Base-by-base conservation (phyloP, 2,329 filamentous ascomycete species). In the Trichoderma arundinaceum region DNA sequence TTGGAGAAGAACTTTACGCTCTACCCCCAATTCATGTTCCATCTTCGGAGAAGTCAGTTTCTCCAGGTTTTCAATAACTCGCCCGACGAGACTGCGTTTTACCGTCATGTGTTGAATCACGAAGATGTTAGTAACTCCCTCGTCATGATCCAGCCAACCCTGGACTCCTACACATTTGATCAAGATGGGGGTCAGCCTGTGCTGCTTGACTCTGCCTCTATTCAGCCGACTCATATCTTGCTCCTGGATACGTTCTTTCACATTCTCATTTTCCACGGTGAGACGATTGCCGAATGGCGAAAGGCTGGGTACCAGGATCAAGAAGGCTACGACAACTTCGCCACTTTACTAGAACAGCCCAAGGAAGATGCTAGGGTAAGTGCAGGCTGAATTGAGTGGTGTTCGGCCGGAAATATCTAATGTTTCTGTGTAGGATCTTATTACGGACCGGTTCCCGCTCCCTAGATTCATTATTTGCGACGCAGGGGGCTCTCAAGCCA, bases 21-120 rank as follows among this genome's bases (percentile, higher is more conserved):
- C 15, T 99, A 99, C 75, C 95, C 95, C 32, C 95, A 99, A 77
- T 99, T 99, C 81, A 99, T 99, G 95, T 99, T 99, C 84, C 95
- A 99, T 78, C 86, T 99, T 68, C 91, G 95, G 72, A 88, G 95
- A 78, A 97, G 93, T 79, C 95, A 98, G 78, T 99, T 99, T 83
- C 80, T 99, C 70, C 95, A 99, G 76, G 94, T 99, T 65, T 99
- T 99, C 86, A 99, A 99, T 83, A 99, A 98, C 79, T 98, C 94
- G 0, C 95, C 95, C 7, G 95, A 99, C 73, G 95, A 99, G 80
- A 99, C 95, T 28, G 95, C 95, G n/a, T 99, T 99, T 80, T 97
- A 98, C 77, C 88, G 95, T 68, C 95, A 99, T 75, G 93, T 99
- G 3, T 84, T 99, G 69, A 96, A 98, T 77, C 94, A 98, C 73